Evolutionary conservation across 805 yeast genomes (phyloP).

Genomic region (Spathaspora sp.): DNA sequence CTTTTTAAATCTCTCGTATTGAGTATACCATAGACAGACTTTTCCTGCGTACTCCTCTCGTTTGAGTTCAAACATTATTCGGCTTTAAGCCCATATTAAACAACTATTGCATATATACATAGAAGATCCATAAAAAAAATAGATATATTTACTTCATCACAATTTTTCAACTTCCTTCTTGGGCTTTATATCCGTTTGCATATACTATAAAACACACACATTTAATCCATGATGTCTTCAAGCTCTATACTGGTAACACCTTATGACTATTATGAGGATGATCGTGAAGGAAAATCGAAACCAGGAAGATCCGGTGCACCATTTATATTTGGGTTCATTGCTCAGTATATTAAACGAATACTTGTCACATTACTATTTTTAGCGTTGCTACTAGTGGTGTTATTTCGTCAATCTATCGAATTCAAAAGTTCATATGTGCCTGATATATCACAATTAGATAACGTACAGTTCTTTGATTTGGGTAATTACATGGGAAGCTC

Average conservation of each 20-base stretch:
- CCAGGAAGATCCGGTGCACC: constrained; percentile 1
- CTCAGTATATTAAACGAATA: neutral
- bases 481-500: constrained; percentile 59
- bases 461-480: constrained; percentile 72
- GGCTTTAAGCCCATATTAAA: neutral
- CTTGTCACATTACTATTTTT: neutral
- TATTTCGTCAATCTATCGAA: neutral
- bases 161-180: neutral
- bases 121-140: neutral
- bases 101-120: neutral
- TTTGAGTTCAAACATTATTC: neutral
- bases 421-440: constrained; percentile 25
- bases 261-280: constrained; percentile 15
- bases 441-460: constrained; percentile 19
- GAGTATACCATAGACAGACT: too few relatives aligned
- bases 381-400: neutral
- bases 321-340: neutral
- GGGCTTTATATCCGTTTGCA: neutral
- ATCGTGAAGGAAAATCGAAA: neutral
- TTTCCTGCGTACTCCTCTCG: too few relatives aligned
- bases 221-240: constrained; percentile 2
- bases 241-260: constrained; percentile 19
- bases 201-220: neutral
- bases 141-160: too few relatives aligned
- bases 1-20: neutral